Base-by-base conservation (phyloP, 2,329 filamentous ascomycete species). In the Diaporthe sp. region DNA sequence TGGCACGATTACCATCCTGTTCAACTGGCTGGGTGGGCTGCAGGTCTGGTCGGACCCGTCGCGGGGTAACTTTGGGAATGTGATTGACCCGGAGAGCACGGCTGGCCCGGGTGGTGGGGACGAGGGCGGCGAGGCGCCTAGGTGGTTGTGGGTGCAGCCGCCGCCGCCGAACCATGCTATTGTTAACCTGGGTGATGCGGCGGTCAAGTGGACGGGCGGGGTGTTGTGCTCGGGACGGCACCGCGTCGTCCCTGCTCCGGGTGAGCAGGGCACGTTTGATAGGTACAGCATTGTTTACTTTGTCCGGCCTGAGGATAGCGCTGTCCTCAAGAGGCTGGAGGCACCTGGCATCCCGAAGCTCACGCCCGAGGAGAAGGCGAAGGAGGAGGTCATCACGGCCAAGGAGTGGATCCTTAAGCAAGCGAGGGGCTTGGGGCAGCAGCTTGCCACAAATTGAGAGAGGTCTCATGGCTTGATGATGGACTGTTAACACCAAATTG, bases 21-120 rank as follows among this genome's bases (percentile, higher is more conserved):
- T 85, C 76, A 85, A 84, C 67, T 79, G 80, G 54, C 79, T 85
- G 1, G 83, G 83, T 2, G 84, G 84, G 3, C 77, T 85, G 40
- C 84, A 85, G 73, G 81, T 85, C 10, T 76, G 74, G 74, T 76
- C 74, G 3, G 74, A 76, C 40, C 72, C 74, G 12, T 71, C 74
- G 17, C 61, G 74, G 22, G 74, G 55, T 73, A 22, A 35, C 58
- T 76, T 76, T 33, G 67, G 60, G 22, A 76, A 76, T n/a, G 33
- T 76, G 7, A 38, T 76, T n/a, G 74, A 76, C 38, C 74, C 74
- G 35, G 60, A 72, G 33, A 64, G 58, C 72, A 40, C 57, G 17
- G 67, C 57, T 8, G 71, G 57, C 9, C 25, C 71, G 1, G 28
- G 45, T 0, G 13, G 47, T 0, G 54, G 25, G 17, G 28, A 42